Evolutionary conservation across 179 eudicot species (phyloP).

Genomic region (Corrigiola litoralis): DNA sequence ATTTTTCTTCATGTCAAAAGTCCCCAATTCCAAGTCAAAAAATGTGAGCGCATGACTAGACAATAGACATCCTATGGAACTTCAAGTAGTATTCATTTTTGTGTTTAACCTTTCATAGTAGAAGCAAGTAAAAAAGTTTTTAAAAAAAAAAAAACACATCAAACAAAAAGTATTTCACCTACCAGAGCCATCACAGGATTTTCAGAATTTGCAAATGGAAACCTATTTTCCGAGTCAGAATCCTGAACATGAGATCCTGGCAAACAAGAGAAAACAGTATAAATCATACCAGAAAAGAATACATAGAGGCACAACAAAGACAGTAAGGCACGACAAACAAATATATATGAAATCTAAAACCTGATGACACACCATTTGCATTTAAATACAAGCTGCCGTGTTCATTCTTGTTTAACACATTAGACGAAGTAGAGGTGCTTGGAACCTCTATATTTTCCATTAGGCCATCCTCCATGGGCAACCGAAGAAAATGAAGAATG

Average conservation of each 20-base stretch:
- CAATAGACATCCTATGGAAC: not conserved
- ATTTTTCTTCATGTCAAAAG: too few relatives aligned
- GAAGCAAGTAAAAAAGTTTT: not conserved
- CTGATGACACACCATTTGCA: conserved; percentile 62
- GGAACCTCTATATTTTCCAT: conserved; percentile 76
- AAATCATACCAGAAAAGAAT: conserved; percentile 9
- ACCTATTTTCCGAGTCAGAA: conserved; percentile 43
- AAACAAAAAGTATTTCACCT: conserved; percentile 25
- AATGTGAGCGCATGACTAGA: too few relatives aligned
- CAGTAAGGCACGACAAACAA: not conserved
- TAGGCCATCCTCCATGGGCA: conserved; percentile 73
- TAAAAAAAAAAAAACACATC: too few relatives aligned
- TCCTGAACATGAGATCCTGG: conserved; percentile 49
- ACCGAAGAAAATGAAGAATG: conserved; percentile 86
- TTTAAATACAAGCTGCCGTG: conserved; percentile 29
- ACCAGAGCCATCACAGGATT: conserved; percentile 95
- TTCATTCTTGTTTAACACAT: conserved; percentile 31
- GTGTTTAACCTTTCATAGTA: not conserved
- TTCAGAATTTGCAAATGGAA: conserved; percentile 76
- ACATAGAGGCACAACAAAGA: not conserved
- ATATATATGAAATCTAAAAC: conserved; percentile 20
- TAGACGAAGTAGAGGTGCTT: conserved; percentile 28
- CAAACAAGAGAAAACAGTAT: conserved; percentile 20
- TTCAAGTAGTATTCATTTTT: not conserved
- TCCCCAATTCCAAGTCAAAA: too few relatives aligned